These are phyloP conservation scores for Triglochin maritima DNA, from an alignment of 106 monocot species.

Conservation along the genomic window DNA sequence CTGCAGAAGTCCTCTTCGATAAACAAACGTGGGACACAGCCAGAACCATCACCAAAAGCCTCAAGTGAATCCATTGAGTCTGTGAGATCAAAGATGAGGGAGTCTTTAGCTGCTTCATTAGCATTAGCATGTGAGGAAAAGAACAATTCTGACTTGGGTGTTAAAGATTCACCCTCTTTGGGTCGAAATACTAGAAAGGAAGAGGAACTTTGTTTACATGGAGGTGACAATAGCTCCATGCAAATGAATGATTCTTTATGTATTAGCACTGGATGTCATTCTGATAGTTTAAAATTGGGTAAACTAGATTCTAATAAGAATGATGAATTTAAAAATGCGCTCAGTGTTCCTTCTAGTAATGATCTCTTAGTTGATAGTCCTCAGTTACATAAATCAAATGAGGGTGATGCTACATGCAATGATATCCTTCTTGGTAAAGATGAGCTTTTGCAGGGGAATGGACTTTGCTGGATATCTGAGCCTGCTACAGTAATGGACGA, in stretches of 20 bases:
- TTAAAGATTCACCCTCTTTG: conserved; percentile 10
- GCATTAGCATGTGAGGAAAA: conserved; percentile 32
- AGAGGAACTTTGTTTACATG: not conserved
- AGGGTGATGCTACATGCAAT: conserved; percentile 19
- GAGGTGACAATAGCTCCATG: conserved; percentile 2
- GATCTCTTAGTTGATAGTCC: not conserved
- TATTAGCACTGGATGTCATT: not conserved
- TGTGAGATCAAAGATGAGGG: conserved; percentile 67
- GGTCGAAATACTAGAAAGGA: not conserved
- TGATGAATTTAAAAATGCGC: conserved; percentile 9
- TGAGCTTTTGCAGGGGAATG: conserved; percentile 94
- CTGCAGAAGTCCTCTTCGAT: conserved; percentile 18
- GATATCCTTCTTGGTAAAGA: conserved; percentile 30
- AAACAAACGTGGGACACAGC: conserved; percentile 29
- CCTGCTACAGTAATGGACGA: conserved; percentile 16
- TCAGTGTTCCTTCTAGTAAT: conserved; percentile 4
- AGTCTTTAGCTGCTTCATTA: conserved; percentile 53
- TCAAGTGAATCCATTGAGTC: conserved; percentile 40
- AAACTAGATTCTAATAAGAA: conserved; percentile 4
- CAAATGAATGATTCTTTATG: conserved; percentile 1
- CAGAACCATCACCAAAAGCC: conserved; percentile 22
- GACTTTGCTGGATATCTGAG: conserved; percentile 68
- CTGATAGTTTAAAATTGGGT: conserved; percentile 4
- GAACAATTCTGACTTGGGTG: conserved; percentile 18
- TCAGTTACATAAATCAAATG: not conserved